Base-by-base conservation (phyloP, 345 rosid genomes). In the Aegle marmelos region DNA sequence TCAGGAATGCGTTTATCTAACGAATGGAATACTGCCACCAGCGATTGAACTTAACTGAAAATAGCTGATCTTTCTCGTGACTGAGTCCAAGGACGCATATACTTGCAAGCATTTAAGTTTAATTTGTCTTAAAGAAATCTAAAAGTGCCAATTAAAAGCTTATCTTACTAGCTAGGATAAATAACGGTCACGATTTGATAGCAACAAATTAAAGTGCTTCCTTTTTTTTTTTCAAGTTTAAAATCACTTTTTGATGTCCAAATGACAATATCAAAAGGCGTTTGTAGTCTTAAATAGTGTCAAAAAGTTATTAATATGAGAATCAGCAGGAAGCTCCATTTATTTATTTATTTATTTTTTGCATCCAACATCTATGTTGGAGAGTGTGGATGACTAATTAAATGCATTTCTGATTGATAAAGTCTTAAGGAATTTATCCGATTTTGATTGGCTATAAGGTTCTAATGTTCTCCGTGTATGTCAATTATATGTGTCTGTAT, bases 391-490 rank as follows among this genome's bases (percentile, higher is more conserved):
- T 11, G 31, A 41, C 6, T 68, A 9, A n/a, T 67, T 68, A 25
- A 68, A 9, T 41, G 8, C 33, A 45, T 53, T 30, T n/a, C 50
- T 56, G 4, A 56, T 57, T 7, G 37, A n/a, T 57, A 56, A 72
- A 72, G 30, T 72, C 22, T n/a, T 22, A 57, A 31, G 25, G 75
- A 72, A 72, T 72, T 50, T 33, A 72, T 72, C 63, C 75, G 17
- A 72, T 34, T 72, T 56, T 72, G 75, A 57, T 72, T 72, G 65
- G 75, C 65, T 36, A 16, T 34, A 50, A 6, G 24, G 24, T 50
- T 70, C 73, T 31, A 72, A 57, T 57, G 13, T 56, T 57, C 65
- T 57, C 45, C n/a, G n/a, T n/a, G n/a, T n/a, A n/a, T n/a, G n/a
- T n/a, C n/a, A n/a, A n/a, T n/a, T n/a, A n/a, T n/a, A n/a, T n/a